Evolutionary conservation across 108 stramenopile species (phyloP), one percentile per base, ranked within the genome.

Genomic region (Asterionellopsis glacialis): DNA sequence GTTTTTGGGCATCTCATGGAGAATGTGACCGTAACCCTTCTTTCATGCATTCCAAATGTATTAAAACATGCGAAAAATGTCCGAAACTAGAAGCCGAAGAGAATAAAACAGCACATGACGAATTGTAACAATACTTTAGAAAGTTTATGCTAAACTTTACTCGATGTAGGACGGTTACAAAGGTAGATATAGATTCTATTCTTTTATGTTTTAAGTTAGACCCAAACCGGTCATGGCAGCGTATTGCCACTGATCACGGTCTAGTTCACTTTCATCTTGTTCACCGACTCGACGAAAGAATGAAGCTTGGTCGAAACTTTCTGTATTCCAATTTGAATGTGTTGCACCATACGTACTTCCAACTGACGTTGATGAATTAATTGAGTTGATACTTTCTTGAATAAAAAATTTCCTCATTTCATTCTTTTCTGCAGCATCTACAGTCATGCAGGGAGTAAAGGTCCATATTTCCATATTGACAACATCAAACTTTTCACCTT

Each of bases 381-480:
- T 18, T 45, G 43, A 65, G 51, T 64, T 61, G 16, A 69, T 48
- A 13, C 61, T 67, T 38, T 78, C 69, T 10, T 55, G 10, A n/a
- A 85, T 65, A 53, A 85, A 91, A 58, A 77, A 77, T 53, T 72
- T 70, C 16, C 61, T 85, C 86, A 88, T 84, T 61, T 91, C 90
- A 62, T 88, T 23, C 51, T 70, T 68, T 48, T 88, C 84, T 0
- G 86, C 87, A 11, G 78, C 55, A 11, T 65, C 68, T 16, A 88
- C 67, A 21, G 63, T 67, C 23, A 39, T 55, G 49, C 83, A 82
- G 0, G 90, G 84, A n/a, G 90, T 88, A 51, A 88, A 70, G 21
- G 86, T 86, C 90, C 90, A 91, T 12, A 80, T 74, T 60, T 91
- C 90, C 22, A 91, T 45, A 47, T 85, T 85, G 11, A 78, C 50